Conservation (phyloP, 371 early-diverging fungal genomes). For the Mucor velutinosus region DNA sequence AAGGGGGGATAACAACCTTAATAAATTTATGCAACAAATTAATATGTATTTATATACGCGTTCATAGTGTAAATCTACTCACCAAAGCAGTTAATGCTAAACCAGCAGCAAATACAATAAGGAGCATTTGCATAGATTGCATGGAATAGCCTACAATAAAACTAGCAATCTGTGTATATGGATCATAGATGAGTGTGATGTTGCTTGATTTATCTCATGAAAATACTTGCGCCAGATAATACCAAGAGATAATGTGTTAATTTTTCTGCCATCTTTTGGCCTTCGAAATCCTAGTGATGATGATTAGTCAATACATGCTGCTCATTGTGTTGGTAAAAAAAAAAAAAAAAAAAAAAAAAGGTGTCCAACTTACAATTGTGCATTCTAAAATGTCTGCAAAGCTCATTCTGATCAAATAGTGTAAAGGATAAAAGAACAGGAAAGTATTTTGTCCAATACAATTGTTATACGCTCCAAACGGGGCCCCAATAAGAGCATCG, state of each 20-base stretch:
- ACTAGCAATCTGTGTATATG: conserved; percentile 12
- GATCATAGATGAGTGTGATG: neutral
- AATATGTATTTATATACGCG: neutral
- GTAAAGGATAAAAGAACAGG: neutral
- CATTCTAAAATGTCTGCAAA: conserved; percentile 26
- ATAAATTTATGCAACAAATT: neutral
- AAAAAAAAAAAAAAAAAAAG: too few relatives aligned
- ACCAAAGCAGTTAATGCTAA: conserved; percentile 21
- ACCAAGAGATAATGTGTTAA: conserved; percentile 13
- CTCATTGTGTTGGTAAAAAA: neutral
- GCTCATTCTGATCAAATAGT: conserved; percentile 6
- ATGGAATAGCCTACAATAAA: conserved; percentile 22
- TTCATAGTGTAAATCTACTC: neutral
- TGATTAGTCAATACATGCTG: neutral
- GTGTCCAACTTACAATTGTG: conserved; percentile 19
- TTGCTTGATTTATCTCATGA: neutral
- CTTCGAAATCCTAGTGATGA: conserved; percentile 27
- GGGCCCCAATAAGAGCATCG: neutral
- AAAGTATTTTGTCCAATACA: neutral
- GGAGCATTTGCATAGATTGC: conserved; percentile 14
- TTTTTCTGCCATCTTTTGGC: conserved; percentile 21
- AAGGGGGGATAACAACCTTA: conserved; percentile 27
- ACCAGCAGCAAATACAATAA: conserved; percentile 17
- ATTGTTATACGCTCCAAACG: neutral
- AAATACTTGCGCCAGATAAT: conserved; percentile 17